Evolutionary conservation across 768 basidiomycete species (phyloP).

Genomic region (Rhodotorula taiwanensis): DNA sequence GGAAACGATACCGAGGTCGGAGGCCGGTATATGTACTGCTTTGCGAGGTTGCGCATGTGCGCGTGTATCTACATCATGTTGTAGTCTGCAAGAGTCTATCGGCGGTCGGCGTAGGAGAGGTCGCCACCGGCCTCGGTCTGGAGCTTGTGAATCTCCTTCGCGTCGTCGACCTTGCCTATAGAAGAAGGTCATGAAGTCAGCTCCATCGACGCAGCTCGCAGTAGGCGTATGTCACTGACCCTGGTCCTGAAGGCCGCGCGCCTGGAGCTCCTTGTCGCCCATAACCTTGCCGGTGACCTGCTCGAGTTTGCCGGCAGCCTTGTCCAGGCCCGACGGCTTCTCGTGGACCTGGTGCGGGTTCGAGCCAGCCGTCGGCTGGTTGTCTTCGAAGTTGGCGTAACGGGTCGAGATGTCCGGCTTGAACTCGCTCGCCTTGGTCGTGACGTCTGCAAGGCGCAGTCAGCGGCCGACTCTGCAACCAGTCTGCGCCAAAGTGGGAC

Average conservation of each 20-base stretch:
- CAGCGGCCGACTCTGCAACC: too few species aligned
- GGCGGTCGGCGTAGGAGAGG: not conserved
- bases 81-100: too few species aligned
- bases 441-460: not conserved
- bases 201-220: too few species aligned
- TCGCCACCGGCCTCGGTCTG: not conserved
- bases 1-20: too few species aligned
- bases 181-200: not conserved
- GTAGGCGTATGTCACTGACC: not conserved
- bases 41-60: too few species aligned
- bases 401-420: slow-evolving; percentile 5
- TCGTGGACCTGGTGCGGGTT: slow-evolving; percentile 1
- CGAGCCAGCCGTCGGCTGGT: not conserved
- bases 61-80: too few species aligned
- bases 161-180: not conserved
- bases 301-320: not conserved
- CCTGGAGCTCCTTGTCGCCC: slow-evolving; percentile 1
- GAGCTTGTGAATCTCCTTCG: not conserved
- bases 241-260: not conserved
- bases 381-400: slow-evolving; percentile 2
- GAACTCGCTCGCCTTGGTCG: not conserved
- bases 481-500: not conserved
- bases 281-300: not conserved
- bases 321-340: not conserved
- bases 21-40: too few species aligned